phyloP scores from a whole-genome alignment of 768 basidiomycete species.

The Amyloporia xantha region DNA sequence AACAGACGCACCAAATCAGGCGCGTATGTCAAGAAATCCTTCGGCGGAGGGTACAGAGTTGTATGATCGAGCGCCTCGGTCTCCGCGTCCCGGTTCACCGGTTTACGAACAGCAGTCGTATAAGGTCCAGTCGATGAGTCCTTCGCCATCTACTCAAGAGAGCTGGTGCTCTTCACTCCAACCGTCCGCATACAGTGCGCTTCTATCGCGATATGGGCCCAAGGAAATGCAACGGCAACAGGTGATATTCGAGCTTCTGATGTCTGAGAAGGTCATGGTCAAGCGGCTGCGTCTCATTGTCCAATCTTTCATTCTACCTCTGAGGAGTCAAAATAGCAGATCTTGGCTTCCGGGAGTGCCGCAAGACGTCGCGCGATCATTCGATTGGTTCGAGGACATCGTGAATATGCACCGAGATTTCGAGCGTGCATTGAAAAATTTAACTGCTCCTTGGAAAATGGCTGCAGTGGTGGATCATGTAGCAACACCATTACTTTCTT shows the following conservation, averaged over 20 bases:
- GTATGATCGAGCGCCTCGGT: no score
- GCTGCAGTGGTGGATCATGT: slow-evolving; percentile 39
- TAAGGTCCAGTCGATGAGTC: background rate
- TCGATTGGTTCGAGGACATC: slow-evolving; percentile 90
- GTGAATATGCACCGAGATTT: slow-evolving; percentile 69
- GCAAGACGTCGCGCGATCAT: slow-evolving; percentile 54
- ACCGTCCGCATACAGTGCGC: slow-evolving; percentile 26
- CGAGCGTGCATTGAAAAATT: slow-evolving; percentile 39
- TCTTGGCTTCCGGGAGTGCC: slow-evolving; percentile 83
- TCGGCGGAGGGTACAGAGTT: no score
- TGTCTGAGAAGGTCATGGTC: slow-evolving; percentile 66
- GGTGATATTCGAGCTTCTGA: slow-evolving; percentile 59
- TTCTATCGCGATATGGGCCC: slow-evolving; percentile 36
- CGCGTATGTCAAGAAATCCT: no score
- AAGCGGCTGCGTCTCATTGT: slow-evolving; percentile 58
- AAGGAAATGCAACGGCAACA: slow-evolving; percentile 58
- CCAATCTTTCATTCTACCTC: slow-evolving; percentile 67
- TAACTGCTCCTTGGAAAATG: slow-evolving; percentile 8
- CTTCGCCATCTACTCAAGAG: background rate
- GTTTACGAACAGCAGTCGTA: no score
- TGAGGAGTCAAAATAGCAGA: slow-evolving; percentile 63
- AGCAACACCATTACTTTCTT: slow-evolving; percentile 51
- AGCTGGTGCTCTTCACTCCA: slow-evolving; percentile 22
- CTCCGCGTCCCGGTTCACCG: no score
- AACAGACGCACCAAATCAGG: no score